Evolutionary conservation across 1,139 yeast genomes (phyloP), one percentile per base, ranked within the genome.

Genomic region (Kodamaea sp.): DNA sequence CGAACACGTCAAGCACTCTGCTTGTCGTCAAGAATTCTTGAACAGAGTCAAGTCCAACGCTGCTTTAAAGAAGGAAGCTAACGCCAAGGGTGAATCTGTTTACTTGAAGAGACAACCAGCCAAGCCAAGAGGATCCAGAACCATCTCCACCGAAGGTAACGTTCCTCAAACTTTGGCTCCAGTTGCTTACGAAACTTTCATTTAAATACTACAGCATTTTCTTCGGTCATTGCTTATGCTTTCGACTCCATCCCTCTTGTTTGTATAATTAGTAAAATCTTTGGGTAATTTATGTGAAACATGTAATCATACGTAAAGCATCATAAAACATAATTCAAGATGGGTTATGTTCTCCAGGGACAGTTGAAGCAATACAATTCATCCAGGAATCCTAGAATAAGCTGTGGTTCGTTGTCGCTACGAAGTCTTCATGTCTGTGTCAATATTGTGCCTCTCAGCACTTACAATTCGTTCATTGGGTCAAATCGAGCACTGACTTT

Each of bases 1-100:
- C 66, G 98, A 92, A 81, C 98, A 92, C 80, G 80, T 92, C 66
- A 90, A 89, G 81, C 98, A 92, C 89, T 92, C 98, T 66, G 92
- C 92, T 78, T 92, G 98, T 82, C 92, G 98, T 80, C 88, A 87
- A 74, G 97, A 92, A 76, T 92, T 92, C 77, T 80, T 92, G 74
- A 84, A 86, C 83, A 89, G 98, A 81, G 98, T 92, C 65, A 90
- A 89, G 82, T 66, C 83, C 65, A 92, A 92, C 76, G 96, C 96
- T 69, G 92, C 88, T 60, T 80, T 79, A 78, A 86, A 84, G 80
- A 74, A 73, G 62, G 97, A 85, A 73, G 98, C 98, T 59, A 90
- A 89, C 82, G 92, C 85, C 54, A 76, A 83, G 68, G 98, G 98
- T 72, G 84, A 80, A 67, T 74, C 87, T 59, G 92, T 88, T 53